Conservation (phyloP, 306 rosid genomes). For the Cucurbita moschata region DNA sequence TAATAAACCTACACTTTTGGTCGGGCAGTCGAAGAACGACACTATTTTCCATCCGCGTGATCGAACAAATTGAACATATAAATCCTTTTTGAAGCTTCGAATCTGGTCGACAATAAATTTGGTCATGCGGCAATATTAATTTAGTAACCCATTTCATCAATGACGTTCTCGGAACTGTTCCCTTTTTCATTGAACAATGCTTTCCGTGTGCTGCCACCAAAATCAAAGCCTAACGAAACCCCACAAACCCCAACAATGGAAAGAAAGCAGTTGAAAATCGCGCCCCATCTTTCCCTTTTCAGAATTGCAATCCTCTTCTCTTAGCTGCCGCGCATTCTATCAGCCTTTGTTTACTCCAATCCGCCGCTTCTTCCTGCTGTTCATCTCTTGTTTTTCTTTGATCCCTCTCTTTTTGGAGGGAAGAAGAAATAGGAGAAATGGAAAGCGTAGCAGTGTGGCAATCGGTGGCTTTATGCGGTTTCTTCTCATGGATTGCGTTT, state of each 20-base stretch:
- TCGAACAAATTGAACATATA: no score
- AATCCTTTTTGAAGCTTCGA: no score
- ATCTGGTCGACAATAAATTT: no score
- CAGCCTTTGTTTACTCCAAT: not conserved
- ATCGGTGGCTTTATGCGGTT: constrained; percentile 43
- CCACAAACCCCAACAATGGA: not conserved
- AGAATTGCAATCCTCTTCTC: not conserved
- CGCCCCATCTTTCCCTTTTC: not conserved
- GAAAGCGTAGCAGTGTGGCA: constrained; percentile 57
- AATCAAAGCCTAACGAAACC: not conserved
- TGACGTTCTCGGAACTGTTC: not conserved
- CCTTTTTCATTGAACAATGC: not conserved
- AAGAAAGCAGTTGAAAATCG: not conserved
- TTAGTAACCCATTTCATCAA: not conserved
- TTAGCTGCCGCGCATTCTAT: not conserved
- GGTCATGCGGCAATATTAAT: not conserved
- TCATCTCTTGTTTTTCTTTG: not conserved
- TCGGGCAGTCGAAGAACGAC: no score
- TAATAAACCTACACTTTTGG: no score
- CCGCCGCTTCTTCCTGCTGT: not conserved
- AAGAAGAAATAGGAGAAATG: constrained; percentile 23
- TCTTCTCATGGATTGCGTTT: constrained; percentile 39
- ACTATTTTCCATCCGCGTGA: no score
- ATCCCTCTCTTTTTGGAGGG: constrained; percentile 11
- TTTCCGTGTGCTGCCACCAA: not conserved